phyloP scores from a whole-genome alignment of 1,284 basidiomycete species.

The Coniferiporia weirii region DNA sequence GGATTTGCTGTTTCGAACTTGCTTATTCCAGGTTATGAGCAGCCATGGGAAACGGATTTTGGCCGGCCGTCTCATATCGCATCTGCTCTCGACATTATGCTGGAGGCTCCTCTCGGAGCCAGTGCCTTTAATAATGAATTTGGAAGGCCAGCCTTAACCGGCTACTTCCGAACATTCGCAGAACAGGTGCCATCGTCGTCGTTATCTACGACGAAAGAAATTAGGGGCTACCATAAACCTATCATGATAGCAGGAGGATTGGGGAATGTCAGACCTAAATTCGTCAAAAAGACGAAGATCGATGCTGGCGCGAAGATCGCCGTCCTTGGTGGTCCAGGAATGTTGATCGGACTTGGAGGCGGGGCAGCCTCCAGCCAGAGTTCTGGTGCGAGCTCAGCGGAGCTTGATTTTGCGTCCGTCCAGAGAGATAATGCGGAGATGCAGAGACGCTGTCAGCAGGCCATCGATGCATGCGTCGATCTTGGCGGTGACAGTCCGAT shows the following conservation, averaged over 20 bases:
- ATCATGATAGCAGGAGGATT: conserved; percentile 99
- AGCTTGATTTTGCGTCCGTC: conserved; percentile 95
- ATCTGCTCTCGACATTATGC: conserved; percentile 94
- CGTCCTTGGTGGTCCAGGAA: conserved; percentile 94
- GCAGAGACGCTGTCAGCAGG: conserved; percentile 95
- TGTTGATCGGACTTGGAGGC: conserved; percentile 95
- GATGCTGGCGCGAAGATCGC: conserved; percentile 80
- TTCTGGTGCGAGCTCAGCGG: conserved; percentile 82
- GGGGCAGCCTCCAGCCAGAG: conserved; percentile 94
- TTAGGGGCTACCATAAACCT: conserved; percentile 98
- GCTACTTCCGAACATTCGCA: conserved; percentile 88
- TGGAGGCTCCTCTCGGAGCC: conserved; percentile 91
- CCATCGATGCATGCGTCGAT: conserved; percentile 87
- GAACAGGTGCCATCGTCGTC: conserved; percentile 56
- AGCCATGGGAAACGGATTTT: conserved; percentile 91
- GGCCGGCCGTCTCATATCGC: conserved; percentile 91
- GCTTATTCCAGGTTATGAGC: conserved; percentile 79
- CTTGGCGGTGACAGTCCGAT: conserved; percentile 75
- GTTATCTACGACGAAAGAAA: conserved; percentile 44
- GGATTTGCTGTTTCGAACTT: conserved; percentile 97
- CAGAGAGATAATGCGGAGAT: conserved; percentile 99
- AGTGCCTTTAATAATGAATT: conserved; percentile 99
- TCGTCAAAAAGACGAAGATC: conserved; percentile 75
- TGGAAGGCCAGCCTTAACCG: conserved; percentile 81
- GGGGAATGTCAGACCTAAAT: conserved; percentile 84